Evolutionary conservation across 23 red algal genomes (phyloP), one percentile per base, ranked within the genome.

Genomic region (Chondrus crispus): DNA sequence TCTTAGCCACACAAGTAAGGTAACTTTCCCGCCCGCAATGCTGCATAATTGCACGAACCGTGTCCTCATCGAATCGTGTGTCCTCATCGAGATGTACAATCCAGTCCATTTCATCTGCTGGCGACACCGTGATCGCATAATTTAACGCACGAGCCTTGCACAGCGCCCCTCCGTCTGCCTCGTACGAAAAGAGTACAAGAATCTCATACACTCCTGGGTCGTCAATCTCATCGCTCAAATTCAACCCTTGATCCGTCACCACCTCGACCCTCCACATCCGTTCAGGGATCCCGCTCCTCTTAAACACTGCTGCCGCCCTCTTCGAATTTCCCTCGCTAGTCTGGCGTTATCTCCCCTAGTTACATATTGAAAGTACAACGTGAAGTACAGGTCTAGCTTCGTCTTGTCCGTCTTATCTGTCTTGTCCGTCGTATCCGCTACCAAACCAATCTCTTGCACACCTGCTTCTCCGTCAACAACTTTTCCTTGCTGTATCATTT

Each of bases 11-110:
- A 28, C 46, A 51, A 26, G 89, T 84, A 16, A 42, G 75, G 35
- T 81, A 73, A 39, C 55, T 80, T 45, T 94, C 92, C 8, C 42
- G 24, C 6, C 82, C 69, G 45, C 81, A 87, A 62, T 94, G 92
- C 12, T 72, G 37, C 5, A 94, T 41, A 43, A 94, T 81, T n/a
- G 92, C 92, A 4, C 74, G 81, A 28, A 87, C 62, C 5, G 81
- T 81, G 47, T 74, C 82, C 3, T 38, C 84, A 73, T 94, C 92
- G 57, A 94, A 94, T 39, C 48, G 53, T 36, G 92, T 94, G 71
- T 94, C 92, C 46, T 94, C 92, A 35, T 94, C 92, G 42, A 94
- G 48, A 72, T 94, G 92, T 41, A 94, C 72, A 26, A 94, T 87
- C 92, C 92, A 94, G 83, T 94, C 92, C 39, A 29, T 41, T 40